Evolutionary conservation across 441 rosid genomes (phyloP).

Genomic region (Populus hybrid): DNA sequence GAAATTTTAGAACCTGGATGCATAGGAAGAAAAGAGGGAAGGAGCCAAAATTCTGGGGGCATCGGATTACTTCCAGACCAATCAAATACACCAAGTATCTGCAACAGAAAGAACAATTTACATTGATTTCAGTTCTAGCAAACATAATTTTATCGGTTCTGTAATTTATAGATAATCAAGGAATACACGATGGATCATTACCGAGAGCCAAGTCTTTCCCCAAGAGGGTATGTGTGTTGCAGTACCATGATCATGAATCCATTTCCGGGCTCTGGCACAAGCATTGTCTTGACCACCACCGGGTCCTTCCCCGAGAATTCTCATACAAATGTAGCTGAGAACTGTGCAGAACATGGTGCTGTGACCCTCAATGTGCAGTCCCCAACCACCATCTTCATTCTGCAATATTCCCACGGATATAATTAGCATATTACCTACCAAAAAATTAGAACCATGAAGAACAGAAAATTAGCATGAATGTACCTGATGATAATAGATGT

Average conservation of each 20-base stretch:
- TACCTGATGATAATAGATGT: conserved; percentile 72
- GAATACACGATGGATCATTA: background rate
- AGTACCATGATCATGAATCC: conserved; percentile 44
- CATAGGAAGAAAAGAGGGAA: conserved; percentile 49
- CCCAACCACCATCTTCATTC: conserved; percentile 70
- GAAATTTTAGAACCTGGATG: conserved; percentile 36
- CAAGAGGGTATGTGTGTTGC: conserved; percentile 32
- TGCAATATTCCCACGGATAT: background rate
- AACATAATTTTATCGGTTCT: background rate
- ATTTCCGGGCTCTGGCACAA: conserved; percentile 20
- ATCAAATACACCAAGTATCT: conserved; percentile 60
- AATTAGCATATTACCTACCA: background rate
- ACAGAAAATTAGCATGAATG: background rate
- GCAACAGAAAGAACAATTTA: background rate
- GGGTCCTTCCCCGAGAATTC: conserved; percentile 28
- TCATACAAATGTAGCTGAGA: conserved; percentile 45
- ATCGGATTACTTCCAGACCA: conserved; percentile 67
- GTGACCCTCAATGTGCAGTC: conserved; percentile 55
- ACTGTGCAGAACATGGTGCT: conserved; percentile 66
- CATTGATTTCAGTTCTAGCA: background rate
- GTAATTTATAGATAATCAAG: background rate
- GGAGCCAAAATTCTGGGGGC: conserved; percentile 68
- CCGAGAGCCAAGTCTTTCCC: conserved; percentile 49
- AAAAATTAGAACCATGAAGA: background rate
- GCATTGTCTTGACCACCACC: conserved; percentile 22